Evolutionary conservation across 805 yeast species (phyloP), one percentile per base, ranked within the genome.

Genomic region (Blastobotrys chiropterorum): DNA sequence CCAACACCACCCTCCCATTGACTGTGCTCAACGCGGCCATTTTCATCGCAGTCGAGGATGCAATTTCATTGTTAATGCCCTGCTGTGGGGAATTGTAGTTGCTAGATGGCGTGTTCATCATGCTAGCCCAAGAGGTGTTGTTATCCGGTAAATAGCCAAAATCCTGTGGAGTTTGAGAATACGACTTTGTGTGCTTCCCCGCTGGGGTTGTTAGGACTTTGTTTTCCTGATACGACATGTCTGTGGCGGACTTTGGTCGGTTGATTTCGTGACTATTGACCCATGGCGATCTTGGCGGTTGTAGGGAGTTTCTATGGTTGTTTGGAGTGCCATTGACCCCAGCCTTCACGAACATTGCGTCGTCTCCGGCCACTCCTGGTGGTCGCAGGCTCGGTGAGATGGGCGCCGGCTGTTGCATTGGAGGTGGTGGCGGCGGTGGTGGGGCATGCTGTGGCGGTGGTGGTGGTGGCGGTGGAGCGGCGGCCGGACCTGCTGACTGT

Each of bases 11-110:
- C 19, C 86, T 66, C 17, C 51, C 51, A 44, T 48, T 53, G 55
- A 82, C 82, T 2, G 88, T 82, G 21, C 83, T 78, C 51, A 83
- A 72, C 0, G 88, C 88, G 3, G 85, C 85, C 56, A 83, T 68
- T 62, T 83, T 83, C 66, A 78, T 67, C n/a, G 79, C 77, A 30
- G 75, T 73, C 19, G 62, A 49, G 50, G 52, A 57, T 6, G 63
- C 56, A 26, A 67, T 64, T 50, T 66, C 68, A 13, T 61, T 60
- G 48, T 59, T 63, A 44, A 60, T 53, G 5, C 34, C 34, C 34
- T 26, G 34, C 34, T 26, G 34, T 34, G 53, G 26, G 53, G 54
- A 26, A 52, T 52, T 19, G 38, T 26, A 30, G 8, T 49, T 20
- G 31, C 48, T 48, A 3, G 52, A 52, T 4, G 68, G 67, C 6